Conservation (phyloP, 768 basidiomycete species). For the Russula sp. region DNA sequence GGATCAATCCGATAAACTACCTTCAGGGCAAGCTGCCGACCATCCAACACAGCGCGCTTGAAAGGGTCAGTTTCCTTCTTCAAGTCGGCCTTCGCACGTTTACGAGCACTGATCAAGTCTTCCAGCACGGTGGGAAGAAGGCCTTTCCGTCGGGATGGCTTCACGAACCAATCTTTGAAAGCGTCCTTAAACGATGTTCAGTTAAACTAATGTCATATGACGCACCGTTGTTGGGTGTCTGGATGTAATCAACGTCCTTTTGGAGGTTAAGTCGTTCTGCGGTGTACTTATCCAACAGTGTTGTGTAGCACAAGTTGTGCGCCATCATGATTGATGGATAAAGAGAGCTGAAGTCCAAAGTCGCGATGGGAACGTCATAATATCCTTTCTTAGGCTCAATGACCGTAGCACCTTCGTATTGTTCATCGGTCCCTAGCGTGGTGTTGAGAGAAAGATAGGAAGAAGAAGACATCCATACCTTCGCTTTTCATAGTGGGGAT, state of each 20-base stretch:
- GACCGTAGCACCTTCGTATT: constrained; percentile 98
- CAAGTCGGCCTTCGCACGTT: constrained; percentile 91
- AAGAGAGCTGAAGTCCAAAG: constrained; percentile 95
- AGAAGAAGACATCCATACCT: constrained; percentile 45
- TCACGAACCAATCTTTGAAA: constrained; percentile 78
- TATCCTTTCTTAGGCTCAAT: constrained; percentile 96
- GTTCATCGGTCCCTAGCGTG: constrained; percentile 78
- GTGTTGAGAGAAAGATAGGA: background rate
- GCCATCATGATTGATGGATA: constrained; percentile 99
- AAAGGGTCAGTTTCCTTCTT: constrained; percentile 98
- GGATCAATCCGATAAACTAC: constrained; percentile 39
- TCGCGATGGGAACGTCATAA: constrained; percentile 95
- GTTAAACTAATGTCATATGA: constrained; percentile 4
- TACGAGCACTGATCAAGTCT: constrained; percentile 89
- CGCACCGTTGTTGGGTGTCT: constrained; percentile 93
- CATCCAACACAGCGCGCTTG: constrained; percentile 94
- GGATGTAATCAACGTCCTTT: constrained; percentile 87
- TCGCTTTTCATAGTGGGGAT: constrained; percentile 84
- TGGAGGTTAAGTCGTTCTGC: constrained; percentile 75
- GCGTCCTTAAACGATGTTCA: constrained; percentile 7
- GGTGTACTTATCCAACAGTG: constrained; percentile 76
- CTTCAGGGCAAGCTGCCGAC: constrained; percentile 95
- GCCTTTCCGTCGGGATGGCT: constrained; percentile 71
- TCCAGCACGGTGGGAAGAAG: constrained; percentile 89
- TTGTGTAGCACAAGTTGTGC: constrained; percentile 98